Percentiles rank a stretch among this genome's conserved stretches.
Evolutionary conservation across 1,284 basidiomycete genomes (phyloP).

Genomic region (Ganoderma meredithae): DNA sequence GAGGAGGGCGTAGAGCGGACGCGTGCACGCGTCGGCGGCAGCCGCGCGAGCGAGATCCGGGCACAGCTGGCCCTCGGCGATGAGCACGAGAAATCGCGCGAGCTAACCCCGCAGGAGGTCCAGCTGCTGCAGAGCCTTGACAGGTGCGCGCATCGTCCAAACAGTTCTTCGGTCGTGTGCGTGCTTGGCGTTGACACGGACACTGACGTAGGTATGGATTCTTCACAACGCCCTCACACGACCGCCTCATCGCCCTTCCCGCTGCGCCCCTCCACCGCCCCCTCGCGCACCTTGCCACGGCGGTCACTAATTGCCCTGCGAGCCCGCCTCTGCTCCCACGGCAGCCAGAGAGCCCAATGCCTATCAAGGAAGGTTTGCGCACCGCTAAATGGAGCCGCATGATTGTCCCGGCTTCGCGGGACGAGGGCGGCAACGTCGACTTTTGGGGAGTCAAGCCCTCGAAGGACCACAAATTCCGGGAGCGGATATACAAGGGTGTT

Average conservation of each 20-base stretch:
- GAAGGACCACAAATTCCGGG: slow-evolving; percentile 71
- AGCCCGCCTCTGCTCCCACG: slow-evolving; percentile 44
- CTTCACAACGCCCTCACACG: slow-evolving; percentile 78
- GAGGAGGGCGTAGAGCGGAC: slow-evolving; percentile 92
- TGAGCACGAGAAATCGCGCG: slow-evolving; percentile 63
- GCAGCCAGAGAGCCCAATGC: slow-evolving; percentile 50
- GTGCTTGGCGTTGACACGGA: slow-evolving; percentile 16
- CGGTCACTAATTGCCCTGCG: slow-evolving; percentile 47
- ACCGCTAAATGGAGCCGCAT: slow-evolving; percentile 91
- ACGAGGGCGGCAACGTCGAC: slow-evolving; percentile 80
- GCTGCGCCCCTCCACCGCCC: slow-evolving; percentile 69
- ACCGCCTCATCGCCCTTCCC: slow-evolving; percentile 76
- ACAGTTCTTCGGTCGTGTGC: background rate
- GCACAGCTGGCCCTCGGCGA: slow-evolving; percentile 63
- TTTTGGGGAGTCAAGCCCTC: slow-evolving; percentile 73
- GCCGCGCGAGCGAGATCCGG: slow-evolving; percentile 63
- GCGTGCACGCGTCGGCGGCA: slow-evolving; percentile 78
- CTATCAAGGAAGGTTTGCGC: slow-evolving; percentile 71
- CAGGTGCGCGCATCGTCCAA: slow-evolving; percentile 59
- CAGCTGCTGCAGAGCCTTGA: slow-evolving; percentile 77
- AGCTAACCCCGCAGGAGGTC: slow-evolving; percentile 70
- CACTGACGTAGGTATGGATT: slow-evolving; percentile 79
- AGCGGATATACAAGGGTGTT: slow-evolving; percentile 93
- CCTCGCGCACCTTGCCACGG: slow-evolving; percentile 56
- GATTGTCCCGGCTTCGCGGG: slow-evolving; percentile 74